Percentiles rank a stretch among this genome's conserved stretches.
Conservation (phyloP, 768 basidiomycete species). For the Boletus reticuloceps region DNA sequence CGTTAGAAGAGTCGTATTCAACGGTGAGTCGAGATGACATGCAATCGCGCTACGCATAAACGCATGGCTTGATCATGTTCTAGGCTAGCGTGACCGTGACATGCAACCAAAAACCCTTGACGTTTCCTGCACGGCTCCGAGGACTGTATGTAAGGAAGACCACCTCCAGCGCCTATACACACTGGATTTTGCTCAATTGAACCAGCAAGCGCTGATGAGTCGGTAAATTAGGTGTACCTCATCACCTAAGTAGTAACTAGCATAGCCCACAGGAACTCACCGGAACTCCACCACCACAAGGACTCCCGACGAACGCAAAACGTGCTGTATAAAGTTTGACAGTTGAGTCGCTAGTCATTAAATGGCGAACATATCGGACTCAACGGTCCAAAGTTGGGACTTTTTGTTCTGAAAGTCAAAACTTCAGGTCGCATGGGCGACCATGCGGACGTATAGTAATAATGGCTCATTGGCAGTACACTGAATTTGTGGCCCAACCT, state of each 20-base stretch:
- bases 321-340: not conserved
- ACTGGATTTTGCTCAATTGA: too few species aligned
- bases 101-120: too few species aligned
- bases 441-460: too few species aligned
- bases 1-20: too few species aligned
- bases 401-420: too few species aligned
- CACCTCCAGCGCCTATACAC: not conserved
- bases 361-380: not conserved
- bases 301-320: not conserved
- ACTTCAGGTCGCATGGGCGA: too few species aligned
- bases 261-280: not conserved
- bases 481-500: too few species aligned
- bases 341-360: not conserved
- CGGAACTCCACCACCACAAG: not conserved
- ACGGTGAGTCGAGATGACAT: too few species aligned
- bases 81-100: not conserved
- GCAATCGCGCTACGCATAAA: not conserved
- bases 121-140: too few species aligned
- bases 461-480: too few species aligned
- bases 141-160: not conserved
- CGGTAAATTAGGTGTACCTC: too few species aligned
- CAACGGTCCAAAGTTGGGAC: not conserved
- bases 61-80: not conserved
- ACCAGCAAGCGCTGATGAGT: too few species aligned
- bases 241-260: not conserved